phyloP scores from a whole-genome alignment of 2,329 filamentous ascomycete genomes.

The Sporothrix inflata region DNA sequence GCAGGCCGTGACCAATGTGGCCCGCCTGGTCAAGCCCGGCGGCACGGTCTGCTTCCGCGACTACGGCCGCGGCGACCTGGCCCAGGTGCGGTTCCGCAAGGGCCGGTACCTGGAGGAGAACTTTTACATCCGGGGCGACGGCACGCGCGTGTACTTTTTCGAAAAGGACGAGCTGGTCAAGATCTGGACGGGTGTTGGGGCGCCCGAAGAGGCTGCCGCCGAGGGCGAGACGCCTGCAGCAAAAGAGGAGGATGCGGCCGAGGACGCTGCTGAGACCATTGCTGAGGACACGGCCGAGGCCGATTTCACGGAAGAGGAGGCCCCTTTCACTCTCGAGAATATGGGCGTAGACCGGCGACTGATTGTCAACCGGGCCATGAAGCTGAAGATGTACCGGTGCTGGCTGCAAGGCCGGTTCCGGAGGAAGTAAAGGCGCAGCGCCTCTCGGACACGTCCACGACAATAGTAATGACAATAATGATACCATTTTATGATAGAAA shows the following conservation, averaged over 20 bases:
- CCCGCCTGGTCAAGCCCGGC: constrained; percentile 82
- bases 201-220: not conserved
- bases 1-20: constrained; percentile 78
- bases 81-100: constrained; percentile 96
- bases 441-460: not conserved
- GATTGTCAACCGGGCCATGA: constrained; percentile 86
- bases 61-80: constrained; percentile 92
- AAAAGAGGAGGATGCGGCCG: constrained; percentile 31
- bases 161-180: constrained; percentile 77
- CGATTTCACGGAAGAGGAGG: constrained; percentile 32
- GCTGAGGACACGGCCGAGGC: constrained; percentile 31
- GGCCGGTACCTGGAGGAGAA: constrained; percentile 93
- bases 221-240: not conserved
- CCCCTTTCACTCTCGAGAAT: constrained; percentile 70
- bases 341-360: constrained; percentile 85
- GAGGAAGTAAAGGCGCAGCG: constrained; percentile 56
- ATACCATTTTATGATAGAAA: constrained; percentile 15
- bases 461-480: constrained; percentile 21
- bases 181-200: constrained; percentile 68
- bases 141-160: constrained; percentile 97
- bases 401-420: constrained; percentile 87
- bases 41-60: constrained; percentile 95
- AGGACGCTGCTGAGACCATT: not conserved
- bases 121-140: constrained; percentile 94
- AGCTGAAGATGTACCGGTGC: constrained; percentile 97